Percentiles rank a stretch among this genome's conserved stretches.
These are phyloP conservation scores for Cenchrus purpureus DNA, from an alignment of 176 grass and related monocot genomes.

Conservation along the genomic window DNA sequence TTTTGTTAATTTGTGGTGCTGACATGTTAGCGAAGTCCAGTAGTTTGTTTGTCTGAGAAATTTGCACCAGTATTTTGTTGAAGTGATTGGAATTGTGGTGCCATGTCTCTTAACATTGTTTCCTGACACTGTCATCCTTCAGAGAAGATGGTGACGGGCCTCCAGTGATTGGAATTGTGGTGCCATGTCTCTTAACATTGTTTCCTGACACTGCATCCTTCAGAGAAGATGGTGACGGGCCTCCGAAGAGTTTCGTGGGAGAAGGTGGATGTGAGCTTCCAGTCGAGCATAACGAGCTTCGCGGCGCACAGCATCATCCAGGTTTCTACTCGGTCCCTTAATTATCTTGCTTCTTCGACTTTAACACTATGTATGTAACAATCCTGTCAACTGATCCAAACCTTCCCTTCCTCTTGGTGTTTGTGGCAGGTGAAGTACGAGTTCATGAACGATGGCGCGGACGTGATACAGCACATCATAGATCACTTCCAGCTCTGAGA, in stretches of 20 bases:
- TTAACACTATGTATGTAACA: too few species aligned
- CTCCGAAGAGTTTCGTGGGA: slow-evolving; percentile 75
- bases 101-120: not conserved
- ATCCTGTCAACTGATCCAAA: not conserved
- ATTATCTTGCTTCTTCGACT: not conserved
- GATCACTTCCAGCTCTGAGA: slow-evolving; percentile 63
- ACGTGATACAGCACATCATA: slow-evolving; percentile 78
- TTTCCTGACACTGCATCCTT: not conserved
- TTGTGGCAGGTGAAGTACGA: slow-evolving; percentile 60
- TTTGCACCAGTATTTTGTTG: not conserved
- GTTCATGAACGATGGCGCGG: slow-evolving; percentile 78
- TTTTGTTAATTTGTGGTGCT: too few species aligned
- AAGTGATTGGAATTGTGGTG: not conserved
- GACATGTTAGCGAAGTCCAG: not conserved
- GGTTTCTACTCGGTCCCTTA: slow-evolving; percentile 19
- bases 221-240: slow-evolving; percentile 80
- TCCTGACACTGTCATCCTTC: not conserved
- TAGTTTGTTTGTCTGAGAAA: not conserved
- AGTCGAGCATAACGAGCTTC: slow-evolving; percentile 64
- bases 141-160: slow-evolving; percentile 82
- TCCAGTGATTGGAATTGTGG: not conserved
- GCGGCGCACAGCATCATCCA: slow-evolving; percentile 88
- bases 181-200: too few species aligned
- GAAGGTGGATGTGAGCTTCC: slow-evolving; percentile 89
- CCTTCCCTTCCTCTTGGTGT: not conserved